A percentile compares a stretch with the other conserved stretches of the same genome.
phyloP scores from a whole-genome alignment of 2,329 filamentous ascomycete genomes.

The Curvularia eragrostidis region DNA sequence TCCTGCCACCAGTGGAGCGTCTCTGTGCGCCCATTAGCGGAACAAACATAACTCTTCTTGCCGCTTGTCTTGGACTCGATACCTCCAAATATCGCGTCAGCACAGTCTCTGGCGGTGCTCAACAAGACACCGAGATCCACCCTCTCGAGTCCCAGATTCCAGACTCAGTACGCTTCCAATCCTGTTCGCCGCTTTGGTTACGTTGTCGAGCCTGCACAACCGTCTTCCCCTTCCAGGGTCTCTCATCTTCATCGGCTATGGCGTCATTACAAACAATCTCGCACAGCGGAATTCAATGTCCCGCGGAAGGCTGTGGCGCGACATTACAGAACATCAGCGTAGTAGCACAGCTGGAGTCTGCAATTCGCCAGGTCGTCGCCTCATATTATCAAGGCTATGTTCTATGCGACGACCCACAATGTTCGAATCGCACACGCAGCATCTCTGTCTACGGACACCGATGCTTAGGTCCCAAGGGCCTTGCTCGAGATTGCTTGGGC shows the following conservation, averaged over 20 bases:
- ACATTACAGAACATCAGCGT: constrained; percentile 74
- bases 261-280: constrained; percentile 57
- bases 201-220: constrained; percentile 83
- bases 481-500: constrained; percentile 83
- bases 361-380: constrained; percentile 78
- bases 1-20: constrained; percentile 96
- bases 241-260: constrained; percentile 50
- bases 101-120: constrained; percentile 60
- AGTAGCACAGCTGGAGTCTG: constrained; percentile 84
- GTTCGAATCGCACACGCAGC: constrained; percentile 84
- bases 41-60: constrained; percentile 87
- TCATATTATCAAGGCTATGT: constrained; percentile 94
- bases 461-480: constrained; percentile 85
- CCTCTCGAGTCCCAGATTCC: constrained; percentile 94
- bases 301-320: constrained; percentile 66
- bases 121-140: constrained; percentile 65
- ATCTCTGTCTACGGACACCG: constrained; percentile 92
- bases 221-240: constrained; percentile 76
- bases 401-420: constrained; percentile 86
- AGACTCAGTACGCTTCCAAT: constrained; percentile 85
- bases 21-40: constrained; percentile 94
- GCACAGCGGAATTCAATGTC: constrained; percentile 77
- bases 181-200: constrained; percentile 77
- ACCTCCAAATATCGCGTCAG: constrained; percentile 82
- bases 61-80: constrained; percentile 92